Evolutionary conservation across 345 rosid genomes (phyloP), one percentile per base, ranked within the genome.

Genomic region (Euphorbia lathyris): DNA sequence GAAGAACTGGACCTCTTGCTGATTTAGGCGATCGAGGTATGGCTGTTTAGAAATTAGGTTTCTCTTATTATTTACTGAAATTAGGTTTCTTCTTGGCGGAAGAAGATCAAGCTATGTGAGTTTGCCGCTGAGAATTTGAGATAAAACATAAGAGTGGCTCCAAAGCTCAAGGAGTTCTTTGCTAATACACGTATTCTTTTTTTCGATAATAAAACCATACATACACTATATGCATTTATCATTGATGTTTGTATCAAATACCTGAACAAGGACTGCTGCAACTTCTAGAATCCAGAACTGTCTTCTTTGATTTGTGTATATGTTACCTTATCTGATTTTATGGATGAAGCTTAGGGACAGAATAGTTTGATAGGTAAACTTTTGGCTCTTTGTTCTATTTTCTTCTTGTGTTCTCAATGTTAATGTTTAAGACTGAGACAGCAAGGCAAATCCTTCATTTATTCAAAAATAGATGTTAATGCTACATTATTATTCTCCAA

Each of bases 1-100:
- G 72, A 94, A 94, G 85, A 91, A 89, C 36, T 91, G 98, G 98
- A 71, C 83, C 4, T 90, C 97, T 78, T 89, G 97, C 78, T 87
- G 80, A 88, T 61, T 51, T 63, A 48, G 10, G 14, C 25, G 26
- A 20, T 58, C 19, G 13, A 68, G 77, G 74, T 75, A 43, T 57
- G 71, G 11, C 3, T 36, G 47, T n/a, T 65, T 9, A 48, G 57
- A 57, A 65, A 17, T 51, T 66, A 14, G 43, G 26, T 14, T 30
- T 66, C 47, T 66, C 36, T 29, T 50, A 29, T 17, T 27, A 3
- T 45, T 40, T 43, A 6, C 6, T 58, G 63, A 29, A 12, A 8
- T 12, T 65, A 8, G 53, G 34, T 7, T 45, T 65, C 8, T 45
- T 65, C 25, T 47, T 47, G 38, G 22, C 25, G 14, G 67, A 26